A percentile compares a stretch with the other conserved stretches of the same genome.
Conservation (phyloP, 495 filamentous ascomycete genomes). For the Penicillium pancosmium region DNA sequence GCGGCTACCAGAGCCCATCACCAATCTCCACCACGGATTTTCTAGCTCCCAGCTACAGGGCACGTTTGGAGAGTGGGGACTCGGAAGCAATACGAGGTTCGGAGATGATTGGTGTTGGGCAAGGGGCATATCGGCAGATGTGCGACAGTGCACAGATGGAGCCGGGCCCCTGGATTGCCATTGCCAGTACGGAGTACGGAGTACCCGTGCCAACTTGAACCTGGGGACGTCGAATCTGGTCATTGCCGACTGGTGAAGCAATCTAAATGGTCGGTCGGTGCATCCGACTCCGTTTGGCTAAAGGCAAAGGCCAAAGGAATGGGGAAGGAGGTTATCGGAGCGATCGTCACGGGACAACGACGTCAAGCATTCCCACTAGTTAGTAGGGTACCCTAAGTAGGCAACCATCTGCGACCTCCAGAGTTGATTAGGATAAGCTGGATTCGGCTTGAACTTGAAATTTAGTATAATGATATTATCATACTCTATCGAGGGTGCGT, state of each 20-base stretch:
- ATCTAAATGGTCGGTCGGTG: not conserved
- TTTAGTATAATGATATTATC: no score
- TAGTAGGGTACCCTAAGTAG: no score
- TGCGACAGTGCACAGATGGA: conserved; percentile 5
- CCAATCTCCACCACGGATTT: conserved; percentile 6
- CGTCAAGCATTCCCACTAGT: conserved; percentile 16
- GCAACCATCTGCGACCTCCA: no score
- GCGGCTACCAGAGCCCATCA: not conserved
- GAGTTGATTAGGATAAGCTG: no score
- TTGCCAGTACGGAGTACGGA: not conserved
- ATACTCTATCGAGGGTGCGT: no score
- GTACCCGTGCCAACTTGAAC: not conserved
- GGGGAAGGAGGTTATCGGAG: conserved; percentile 15
- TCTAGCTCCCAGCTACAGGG: conserved; percentile 5
- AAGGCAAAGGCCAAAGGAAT: not conserved
- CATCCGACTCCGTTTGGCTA: not conserved
- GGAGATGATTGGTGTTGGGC: conserved; percentile 6
- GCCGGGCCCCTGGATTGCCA: not conserved
- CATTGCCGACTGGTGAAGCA: not conserved
- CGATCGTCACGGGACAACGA: conserved; percentile 17
- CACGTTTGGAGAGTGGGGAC: conserved; percentile 11
- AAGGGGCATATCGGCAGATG: conserved; percentile 14
- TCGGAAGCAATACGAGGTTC: conserved; percentile 13
- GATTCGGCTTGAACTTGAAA: no score
- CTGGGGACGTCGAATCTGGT: no score